phyloP scores from a whole-genome alignment of 2,329 filamentous ascomycete species.

The Phialocephala sp. region DNA sequence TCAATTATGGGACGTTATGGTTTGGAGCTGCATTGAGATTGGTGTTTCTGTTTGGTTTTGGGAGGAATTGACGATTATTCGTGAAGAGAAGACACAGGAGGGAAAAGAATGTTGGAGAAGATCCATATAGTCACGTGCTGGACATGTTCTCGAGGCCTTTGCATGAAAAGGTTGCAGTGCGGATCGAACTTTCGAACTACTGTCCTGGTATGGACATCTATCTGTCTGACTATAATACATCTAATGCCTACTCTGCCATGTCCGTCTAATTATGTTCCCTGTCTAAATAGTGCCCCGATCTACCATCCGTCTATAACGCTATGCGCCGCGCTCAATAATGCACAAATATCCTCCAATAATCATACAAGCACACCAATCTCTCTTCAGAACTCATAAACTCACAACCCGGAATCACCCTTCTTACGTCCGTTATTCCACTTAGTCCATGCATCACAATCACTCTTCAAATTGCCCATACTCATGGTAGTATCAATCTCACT shows the following conservation, averaged over 20 bases:
- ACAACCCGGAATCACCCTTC: constrained; percentile 25
- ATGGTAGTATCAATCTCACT: constrained; percentile 15
- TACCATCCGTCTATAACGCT: background rate
- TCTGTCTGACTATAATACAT: background rate
- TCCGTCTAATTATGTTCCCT: background rate
- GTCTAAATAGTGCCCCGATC: background rate
- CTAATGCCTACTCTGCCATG: background rate
- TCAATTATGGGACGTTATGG: constrained; percentile 45
- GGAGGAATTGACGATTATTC: constrained; percentile 23
- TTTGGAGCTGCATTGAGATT: constrained; percentile 43
- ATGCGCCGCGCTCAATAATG: background rate
- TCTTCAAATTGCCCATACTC: constrained; percentile 12
- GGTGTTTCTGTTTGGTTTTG: constrained; percentile 46
- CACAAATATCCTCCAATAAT: background rate
- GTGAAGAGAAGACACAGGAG: background rate
- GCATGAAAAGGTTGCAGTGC: background rate
- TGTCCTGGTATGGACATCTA: background rate
- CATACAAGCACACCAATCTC: background rate
- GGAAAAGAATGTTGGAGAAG: background rate
- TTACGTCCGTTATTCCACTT: constrained; percentile 19
- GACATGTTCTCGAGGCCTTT: background rate
- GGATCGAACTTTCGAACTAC: background rate
- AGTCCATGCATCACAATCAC: constrained; percentile 25
- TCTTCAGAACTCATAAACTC: background rate
- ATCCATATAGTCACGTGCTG: background rate